Evolutionary conservation across 768 basidiomycete species (phyloP).

Genomic region (Rhizopogon vinicolor): DNA sequence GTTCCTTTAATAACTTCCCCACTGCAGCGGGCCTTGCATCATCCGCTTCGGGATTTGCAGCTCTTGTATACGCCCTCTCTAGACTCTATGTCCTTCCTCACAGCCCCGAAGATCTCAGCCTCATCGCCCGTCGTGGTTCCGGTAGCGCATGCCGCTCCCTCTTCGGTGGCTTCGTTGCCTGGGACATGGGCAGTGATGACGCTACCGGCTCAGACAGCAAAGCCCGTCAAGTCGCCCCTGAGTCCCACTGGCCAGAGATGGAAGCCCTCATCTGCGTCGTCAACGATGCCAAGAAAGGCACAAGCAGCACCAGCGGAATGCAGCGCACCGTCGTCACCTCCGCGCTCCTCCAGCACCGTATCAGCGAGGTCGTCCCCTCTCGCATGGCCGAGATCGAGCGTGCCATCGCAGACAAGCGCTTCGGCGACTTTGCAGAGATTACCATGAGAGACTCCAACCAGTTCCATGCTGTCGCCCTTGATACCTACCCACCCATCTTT

Average conservation of each 20-base stretch:
- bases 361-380: conserved; percentile 78
- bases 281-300: conserved; percentile 93
- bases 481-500: conserved; percentile 97
- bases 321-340: conserved; percentile 96
- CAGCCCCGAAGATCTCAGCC: conserved; percentile 76
- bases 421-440: conserved; percentile 82
- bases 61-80: conserved; percentile 86
- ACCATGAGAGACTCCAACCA: conserved; percentile 99
- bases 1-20: conserved; percentile 97
- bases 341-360: conserved; percentile 81
- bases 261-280: conserved; percentile 98
- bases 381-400: conserved; percentile 80
- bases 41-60: conserved; percentile 95
- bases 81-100: conserved; percentile 80
- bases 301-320: conserved; percentile 94
- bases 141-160: conserved; percentile 98
- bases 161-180: conserved; percentile 95
- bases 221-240: conserved; percentile 82
- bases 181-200: conserved; percentile 66
- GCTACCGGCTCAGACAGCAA: conserved; percentile 80
- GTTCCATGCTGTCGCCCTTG: conserved; percentile 97
- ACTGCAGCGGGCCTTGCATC: conserved; percentile 98
- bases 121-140: conserved; percentile 95
- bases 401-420: conserved; percentile 78
- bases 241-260: conserved; percentile 89